Conservation (phyloP, 2,329 filamentous ascomycete genomes). For the Aspergillus piperis region DNA sequence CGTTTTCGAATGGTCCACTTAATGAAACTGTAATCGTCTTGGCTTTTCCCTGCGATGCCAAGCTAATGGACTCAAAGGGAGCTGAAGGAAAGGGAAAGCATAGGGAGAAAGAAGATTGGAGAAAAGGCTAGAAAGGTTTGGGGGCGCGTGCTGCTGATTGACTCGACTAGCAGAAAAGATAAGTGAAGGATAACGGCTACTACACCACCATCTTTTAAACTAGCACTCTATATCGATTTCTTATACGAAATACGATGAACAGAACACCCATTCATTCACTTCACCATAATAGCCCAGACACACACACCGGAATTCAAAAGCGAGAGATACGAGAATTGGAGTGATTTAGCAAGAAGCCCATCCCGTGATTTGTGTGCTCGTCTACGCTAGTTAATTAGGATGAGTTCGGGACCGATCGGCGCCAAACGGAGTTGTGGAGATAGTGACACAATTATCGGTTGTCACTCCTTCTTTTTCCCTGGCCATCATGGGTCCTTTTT, state of each 20-base stretch:
- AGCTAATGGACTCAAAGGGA: neutral
- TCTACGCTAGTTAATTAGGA: neutral
- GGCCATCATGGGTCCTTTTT: neutral
- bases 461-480: neutral
- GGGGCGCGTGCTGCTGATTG: neutral
- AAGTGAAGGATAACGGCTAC: neutral
- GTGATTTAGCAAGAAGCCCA: neutral
- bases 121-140: neutral
- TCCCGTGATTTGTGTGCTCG: slow-evolving; percentile 2
- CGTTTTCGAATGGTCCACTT: neutral
- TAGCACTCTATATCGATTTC: too few relatives aligned
- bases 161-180: neutral
- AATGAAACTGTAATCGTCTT: slow-evolving; percentile 14
- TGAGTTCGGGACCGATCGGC: slow-evolving; percentile 5
- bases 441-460: slow-evolving; percentile 3
- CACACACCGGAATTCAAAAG: neutral
- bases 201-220: neutral
- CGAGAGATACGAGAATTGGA: neutral
- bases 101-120: neutral
- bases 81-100: neutral
- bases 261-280: too few relatives aligned
- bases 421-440: slow-evolving; percentile 8
- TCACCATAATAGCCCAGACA: neutral
- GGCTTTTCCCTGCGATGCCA: slow-evolving; percentile 1
- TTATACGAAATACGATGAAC: too few relatives aligned